Percentiles rank a stretch among this genome's conserved stretches.
phyloP scores from a whole-genome alignment of 257 asterid genomes.

The Solanum dulcamara region DNA sequence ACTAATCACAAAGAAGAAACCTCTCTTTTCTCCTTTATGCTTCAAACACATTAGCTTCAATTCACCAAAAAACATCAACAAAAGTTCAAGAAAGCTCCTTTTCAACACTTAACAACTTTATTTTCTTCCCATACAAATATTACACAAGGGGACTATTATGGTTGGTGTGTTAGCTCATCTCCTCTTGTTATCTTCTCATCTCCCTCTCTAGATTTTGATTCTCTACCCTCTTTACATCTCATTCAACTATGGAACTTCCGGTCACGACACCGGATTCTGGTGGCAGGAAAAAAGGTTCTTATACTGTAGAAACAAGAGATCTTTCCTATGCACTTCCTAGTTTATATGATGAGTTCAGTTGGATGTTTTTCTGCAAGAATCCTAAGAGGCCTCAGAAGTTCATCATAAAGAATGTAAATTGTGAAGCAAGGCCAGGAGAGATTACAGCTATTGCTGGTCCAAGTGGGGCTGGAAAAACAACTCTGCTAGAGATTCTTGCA shows the following conservation, averaged over 20 bases:
- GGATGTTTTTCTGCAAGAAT: constrained; percentile 10
- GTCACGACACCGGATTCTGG: constrained; percentile 16
- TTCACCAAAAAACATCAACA: background rate
- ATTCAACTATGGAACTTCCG: constrained; percentile 53
- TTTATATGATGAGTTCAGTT: constrained; percentile 11
- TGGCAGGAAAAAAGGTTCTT: constrained; percentile 7
- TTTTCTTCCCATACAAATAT: constrained; percentile 27
- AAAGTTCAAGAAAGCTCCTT: background rate
- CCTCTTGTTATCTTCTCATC: constrained; percentile 7
- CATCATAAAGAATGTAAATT: constrained; percentile 49
- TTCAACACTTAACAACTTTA: background rate
- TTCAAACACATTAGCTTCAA: constrained; percentile 7
- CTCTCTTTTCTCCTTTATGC: constrained; percentile 6
- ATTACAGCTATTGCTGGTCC: constrained; percentile 90
- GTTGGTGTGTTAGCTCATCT: constrained; percentile 76
- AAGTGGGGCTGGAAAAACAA: constrained; percentile 88
- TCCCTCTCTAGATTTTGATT: constrained; percentile 3
- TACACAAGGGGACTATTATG: constrained; percentile 10
- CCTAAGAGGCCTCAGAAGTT: constrained; percentile 11
- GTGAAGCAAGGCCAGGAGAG: constrained; percentile 59
- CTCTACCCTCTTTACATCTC: constrained; percentile 1
- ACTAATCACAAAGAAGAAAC: constrained; percentile 11
- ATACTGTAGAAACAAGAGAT: constrained; percentile 40
- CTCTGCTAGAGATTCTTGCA: constrained; percentile 62
- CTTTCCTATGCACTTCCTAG: constrained; percentile 32